phyloP scores from a whole-genome alignment of 2,329 filamentous ascomycete genomes.

The Colletotrichum sp. region DNA sequence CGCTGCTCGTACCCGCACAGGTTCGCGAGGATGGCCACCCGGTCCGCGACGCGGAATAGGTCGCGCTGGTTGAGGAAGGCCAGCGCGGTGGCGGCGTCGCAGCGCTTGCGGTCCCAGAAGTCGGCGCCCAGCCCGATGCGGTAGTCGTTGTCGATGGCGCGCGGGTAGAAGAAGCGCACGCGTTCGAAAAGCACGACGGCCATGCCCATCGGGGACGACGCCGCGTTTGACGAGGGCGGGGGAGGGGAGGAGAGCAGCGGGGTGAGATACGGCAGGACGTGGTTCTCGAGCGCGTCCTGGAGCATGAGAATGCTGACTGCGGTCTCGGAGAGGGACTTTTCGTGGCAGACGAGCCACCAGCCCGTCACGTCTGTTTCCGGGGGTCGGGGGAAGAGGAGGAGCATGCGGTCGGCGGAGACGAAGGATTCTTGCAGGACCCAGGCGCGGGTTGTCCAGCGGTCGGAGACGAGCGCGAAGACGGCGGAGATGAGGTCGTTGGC shows the following conservation, averaged over 20 bases:
- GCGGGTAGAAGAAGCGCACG: not conserved
- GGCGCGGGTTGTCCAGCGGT: not conserved
- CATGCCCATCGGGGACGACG: not conserved
- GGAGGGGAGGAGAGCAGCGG: not conserved
- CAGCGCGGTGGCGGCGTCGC: not conserved
- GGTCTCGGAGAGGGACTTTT: not conserved
- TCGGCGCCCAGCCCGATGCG: not conserved
- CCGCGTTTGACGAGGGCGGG: rapidly evolving
- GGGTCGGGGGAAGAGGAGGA: not conserved
- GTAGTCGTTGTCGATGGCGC: not conserved
- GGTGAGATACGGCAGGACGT: not conserved
- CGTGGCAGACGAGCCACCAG: not conserved
- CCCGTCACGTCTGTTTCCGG: not conserved
- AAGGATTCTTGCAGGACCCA: not conserved
- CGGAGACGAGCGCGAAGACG: not conserved
- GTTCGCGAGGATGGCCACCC: not conserved
- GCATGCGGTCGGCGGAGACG: not conserved
- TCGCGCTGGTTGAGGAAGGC: not conserved
- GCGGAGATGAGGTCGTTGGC: not conserved
- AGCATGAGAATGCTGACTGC: not conserved
- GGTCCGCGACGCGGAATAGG: not conserved
- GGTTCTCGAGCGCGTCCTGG: not conserved
- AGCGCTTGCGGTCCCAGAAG: not conserved
- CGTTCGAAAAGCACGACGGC: not conserved
- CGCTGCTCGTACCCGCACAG: not conserved